phyloP scores from a whole-genome alignment of 1,284 basidiomycete genomes.

The Xerocomus nothofagi region DNA sequence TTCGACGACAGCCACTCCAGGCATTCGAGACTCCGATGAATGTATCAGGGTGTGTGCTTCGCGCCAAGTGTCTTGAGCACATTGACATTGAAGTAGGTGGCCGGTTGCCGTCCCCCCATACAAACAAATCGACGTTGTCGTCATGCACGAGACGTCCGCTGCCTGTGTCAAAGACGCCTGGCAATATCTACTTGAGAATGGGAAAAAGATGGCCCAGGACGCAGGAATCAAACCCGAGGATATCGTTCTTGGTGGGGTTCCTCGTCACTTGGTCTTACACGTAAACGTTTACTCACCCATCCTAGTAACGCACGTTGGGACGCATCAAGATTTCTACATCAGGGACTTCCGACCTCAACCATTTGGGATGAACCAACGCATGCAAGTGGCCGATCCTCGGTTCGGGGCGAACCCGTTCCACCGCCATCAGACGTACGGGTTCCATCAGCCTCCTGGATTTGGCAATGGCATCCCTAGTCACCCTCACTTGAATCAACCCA shows the following conservation, averaged over 20 bases:
- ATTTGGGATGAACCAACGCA: conserved; percentile 16
- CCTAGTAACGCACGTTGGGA: conserved; percentile 40
- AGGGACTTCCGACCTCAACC: conserved; percentile 33
- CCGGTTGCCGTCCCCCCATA: conserved; percentile 42
- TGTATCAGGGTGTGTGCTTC: conserved; percentile 40
- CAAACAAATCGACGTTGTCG: conserved; percentile 39
- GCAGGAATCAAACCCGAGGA: conserved; percentile 44
- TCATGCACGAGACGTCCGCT: conserved; percentile 38
- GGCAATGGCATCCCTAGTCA: conserved; percentile 11
- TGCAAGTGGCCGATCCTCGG: not conserved
- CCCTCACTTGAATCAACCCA: conserved; percentile 17
- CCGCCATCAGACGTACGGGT: conserved; percentile 17
- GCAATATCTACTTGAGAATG: conserved; percentile 42
- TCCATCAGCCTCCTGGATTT: conserved; percentile 17
- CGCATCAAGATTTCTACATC: conserved; percentile 40
- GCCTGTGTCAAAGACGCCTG: conserved; percentile 42
- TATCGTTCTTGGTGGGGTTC: conserved; percentile 45
- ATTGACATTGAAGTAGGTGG: conserved; percentile 39
- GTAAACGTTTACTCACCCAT: not conserved
- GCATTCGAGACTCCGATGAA: conserved; percentile 35
- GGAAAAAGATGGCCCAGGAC: conserved; percentile 33
- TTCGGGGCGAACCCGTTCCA: conserved; percentile 15
- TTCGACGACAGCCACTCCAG: conserved; percentile 31
- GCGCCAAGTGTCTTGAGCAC: not conserved
- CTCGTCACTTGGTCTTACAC: not conserved